Evolutionary conservation across 352 stramenopile genomes (phyloP).

Genomic region (Plasmopara viticola): DNA sequence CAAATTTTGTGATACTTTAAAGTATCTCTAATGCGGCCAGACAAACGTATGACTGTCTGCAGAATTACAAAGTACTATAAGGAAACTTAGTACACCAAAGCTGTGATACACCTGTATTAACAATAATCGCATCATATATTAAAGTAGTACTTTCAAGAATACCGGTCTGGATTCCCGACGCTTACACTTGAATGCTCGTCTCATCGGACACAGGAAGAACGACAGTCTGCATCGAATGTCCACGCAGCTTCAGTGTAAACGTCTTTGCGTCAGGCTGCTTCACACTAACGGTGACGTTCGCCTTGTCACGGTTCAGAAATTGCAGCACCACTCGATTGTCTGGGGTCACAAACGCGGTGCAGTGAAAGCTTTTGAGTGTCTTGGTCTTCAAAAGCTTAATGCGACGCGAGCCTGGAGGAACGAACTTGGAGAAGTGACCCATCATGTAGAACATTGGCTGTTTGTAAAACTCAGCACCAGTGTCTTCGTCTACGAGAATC

Average conservation of each 20-base stretch:
- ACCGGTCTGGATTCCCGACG: too few relatives aligned
- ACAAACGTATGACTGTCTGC: too few relatives aligned
- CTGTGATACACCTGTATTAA: too few relatives aligned
- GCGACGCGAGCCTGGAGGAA: constrained; percentile 38
- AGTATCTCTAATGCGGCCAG: too few relatives aligned
- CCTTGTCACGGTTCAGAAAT: constrained; percentile 36
- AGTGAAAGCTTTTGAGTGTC: constrained; percentile 28
- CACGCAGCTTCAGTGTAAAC: constrained; percentile 16
- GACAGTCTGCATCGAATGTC: constrained; percentile 23
- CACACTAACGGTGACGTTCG: constrained; percentile 21
- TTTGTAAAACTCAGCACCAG: constrained; percentile 42
- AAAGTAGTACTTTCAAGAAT: too few relatives aligned
- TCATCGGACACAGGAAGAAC: constrained; percentile 24
- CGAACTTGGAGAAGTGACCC: constrained; percentile 54
- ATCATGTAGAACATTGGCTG: constrained; percentile 62
- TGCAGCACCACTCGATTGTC: constrained; percentile 38
- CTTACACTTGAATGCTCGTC: constrained; percentile 20
- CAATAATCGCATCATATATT: too few relatives aligned
- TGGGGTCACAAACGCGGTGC: constrained; percentile 43
- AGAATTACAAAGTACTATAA: too few relatives aligned
- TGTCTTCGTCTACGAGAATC: constrained; percentile 42
- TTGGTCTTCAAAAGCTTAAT: constrained; percentile 35
- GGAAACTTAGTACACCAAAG: too few relatives aligned
- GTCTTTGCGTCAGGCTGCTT: constrained; percentile 19
- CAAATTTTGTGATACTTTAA: too few relatives aligned